A percentile compares a stretch with the other conserved stretches of the same genome.
Conservation (phyloP, 805 yeast species). For the Blastobotrys parvus region DNA sequence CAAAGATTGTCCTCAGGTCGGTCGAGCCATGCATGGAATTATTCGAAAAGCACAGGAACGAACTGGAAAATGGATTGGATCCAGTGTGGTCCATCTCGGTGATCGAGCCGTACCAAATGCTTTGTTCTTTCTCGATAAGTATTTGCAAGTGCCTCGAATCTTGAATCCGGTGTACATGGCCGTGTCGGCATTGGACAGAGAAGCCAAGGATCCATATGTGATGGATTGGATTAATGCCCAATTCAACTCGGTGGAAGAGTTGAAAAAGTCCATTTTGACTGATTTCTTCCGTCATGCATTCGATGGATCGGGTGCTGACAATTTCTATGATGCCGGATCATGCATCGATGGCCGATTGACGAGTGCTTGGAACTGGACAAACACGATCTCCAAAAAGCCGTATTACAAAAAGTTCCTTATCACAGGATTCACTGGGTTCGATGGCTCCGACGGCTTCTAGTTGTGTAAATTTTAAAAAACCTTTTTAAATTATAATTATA, state of each 20-base stretch:
- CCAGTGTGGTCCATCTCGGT: slow-evolving; percentile 72
- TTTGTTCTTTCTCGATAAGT: slow-evolving; percentile 67
- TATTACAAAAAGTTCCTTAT: slow-evolving; percentile 55
- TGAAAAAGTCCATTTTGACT: slow-evolving; percentile 38
- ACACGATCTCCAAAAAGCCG: slow-evolving; percentile 56
- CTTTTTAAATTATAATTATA: not conserved
- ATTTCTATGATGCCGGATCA: slow-evolving; percentile 75
- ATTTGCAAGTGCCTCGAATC: slow-evolving; percentile 70
- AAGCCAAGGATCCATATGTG: slow-evolving; percentile 42
- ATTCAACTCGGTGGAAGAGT: slow-evolving; percentile 46
- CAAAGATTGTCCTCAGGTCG: slow-evolving; percentile 61
- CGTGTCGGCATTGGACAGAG: slow-evolving; percentile 44
- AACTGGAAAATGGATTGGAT: slow-evolving; percentile 69
- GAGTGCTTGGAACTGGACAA: slow-evolving; percentile 78
- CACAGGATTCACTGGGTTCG: slow-evolving; percentile 67
- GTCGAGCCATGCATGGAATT: slow-evolving; percentile 63
- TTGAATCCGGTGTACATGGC: slow-evolving; percentile 63
- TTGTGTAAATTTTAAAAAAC: not conserved
- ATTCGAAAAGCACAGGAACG: slow-evolving; percentile 54
- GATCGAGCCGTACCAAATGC: slow-evolving; percentile 84
- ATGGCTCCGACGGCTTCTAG: slow-evolving; percentile 44
- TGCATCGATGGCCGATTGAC: slow-evolving; percentile 80
- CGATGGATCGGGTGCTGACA: slow-evolving; percentile 80
- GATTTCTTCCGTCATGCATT: slow-evolving; percentile 54
- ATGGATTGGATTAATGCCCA: slow-evolving; percentile 47